Conservation (phyloP, 192 early-diverging fungal genomes). For the Chytriomyces sp. region DNA sequence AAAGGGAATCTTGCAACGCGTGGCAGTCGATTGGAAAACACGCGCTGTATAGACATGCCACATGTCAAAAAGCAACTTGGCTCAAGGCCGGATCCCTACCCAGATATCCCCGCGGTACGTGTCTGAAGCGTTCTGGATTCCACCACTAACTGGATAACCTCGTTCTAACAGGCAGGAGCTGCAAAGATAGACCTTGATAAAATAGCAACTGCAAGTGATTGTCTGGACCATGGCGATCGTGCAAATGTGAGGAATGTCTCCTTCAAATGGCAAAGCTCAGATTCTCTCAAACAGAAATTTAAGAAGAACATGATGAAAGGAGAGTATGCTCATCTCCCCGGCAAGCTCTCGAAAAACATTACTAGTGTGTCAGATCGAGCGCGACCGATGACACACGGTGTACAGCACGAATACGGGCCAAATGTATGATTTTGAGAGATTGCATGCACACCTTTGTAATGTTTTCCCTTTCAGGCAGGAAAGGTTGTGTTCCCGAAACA, state of each 20-base stretch:
- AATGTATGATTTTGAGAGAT: not conserved
- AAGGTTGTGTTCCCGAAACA: conserved; percentile 36
- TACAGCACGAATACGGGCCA: conserved; percentile 26
- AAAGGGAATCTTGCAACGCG: no score
- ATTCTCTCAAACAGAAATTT: not conserved
- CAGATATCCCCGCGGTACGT: conserved; percentile 31
- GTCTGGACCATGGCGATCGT: conserved; percentile 32
- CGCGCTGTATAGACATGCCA: no score
- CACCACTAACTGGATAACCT: not conserved
- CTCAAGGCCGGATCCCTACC: conserved; percentile 26
- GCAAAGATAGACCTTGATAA: not conserved
- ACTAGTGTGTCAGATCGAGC: conserved; percentile 29
- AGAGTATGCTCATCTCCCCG: conserved; percentile 18
- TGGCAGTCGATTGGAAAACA: no score
- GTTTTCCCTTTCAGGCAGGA: conserved; percentile 22
- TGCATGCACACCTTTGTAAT: not conserved
- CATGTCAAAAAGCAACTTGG: conserved; percentile 23
- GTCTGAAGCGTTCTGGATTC: not conserved
- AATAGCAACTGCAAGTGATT: conserved; percentile 9
- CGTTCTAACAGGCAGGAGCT: not conserved
- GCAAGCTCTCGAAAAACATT: conserved; percentile 27
- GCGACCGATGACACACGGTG: conserved; percentile 27
- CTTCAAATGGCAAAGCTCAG: not conserved
- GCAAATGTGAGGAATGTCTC: conserved; percentile 5
- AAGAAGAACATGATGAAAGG: conserved; percentile 8